Evolutionary conservation across 78 protist genomes (phyloP), one percentile per base, ranked within the genome.

Genomic region (Dictyostelium capitatum): DNA sequence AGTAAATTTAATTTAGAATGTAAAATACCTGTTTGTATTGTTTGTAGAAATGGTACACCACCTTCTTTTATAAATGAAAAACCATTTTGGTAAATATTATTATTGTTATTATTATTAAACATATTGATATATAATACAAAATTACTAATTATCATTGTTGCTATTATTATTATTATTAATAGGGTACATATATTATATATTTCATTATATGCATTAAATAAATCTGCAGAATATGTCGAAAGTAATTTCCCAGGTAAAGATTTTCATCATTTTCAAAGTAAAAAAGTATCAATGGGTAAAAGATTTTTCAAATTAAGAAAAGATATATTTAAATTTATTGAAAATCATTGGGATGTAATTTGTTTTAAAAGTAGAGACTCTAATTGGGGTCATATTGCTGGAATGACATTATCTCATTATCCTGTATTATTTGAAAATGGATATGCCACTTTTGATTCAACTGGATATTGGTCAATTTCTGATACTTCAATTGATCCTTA

Each of bases 11-110:
- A 59, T 23, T 12, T 23, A 23, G 69, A 59, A 59, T 59, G 69
- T 23, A 59, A 59, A 59, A n/a, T 59, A n/a, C 69, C 69, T 20
- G 69, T 59, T 59, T 59, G 69, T 59, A 59, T 59, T 8, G 69
- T 59, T 59, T 59, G 69, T 59, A 59, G 69, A 59, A 59, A 59
- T 59, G 69, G 69, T n/a, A 59, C 11, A 0, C 69, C 69, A 59
- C 69, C 69, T 59, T 59, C 69, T 8, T 59, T 59, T 59, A 59
- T 59, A 59, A 59, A 59, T 59, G 69, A 59, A 59, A 59, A 59
- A 59, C 69, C 69, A 23, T 59, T 59, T 59, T 59, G 69, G 69
- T 59, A 59, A 59, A 59, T 15, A 59, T 8, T 20, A 56, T n/a
- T n/a, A n/a, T n/a, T n/a, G n/a, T n/a, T n/a, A n/a, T n/a, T n/a